Evolutionary conservation across 257 asterid genomes (phyloP).

Genomic region (Jacaranda copaia): DNA sequence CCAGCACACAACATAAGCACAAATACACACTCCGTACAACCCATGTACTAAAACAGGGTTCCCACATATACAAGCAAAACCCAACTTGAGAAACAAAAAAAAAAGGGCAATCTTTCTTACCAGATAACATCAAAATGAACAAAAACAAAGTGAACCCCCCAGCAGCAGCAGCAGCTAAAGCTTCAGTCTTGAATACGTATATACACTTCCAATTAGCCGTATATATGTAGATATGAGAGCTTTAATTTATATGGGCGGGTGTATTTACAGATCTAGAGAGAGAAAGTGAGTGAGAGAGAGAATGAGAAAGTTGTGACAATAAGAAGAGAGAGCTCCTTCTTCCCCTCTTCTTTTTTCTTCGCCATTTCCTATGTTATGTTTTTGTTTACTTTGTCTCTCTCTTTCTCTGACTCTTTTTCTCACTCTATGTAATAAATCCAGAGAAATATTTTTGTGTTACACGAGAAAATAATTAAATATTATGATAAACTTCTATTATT

Average conservation of each 20-base stretch:
- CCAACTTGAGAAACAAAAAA: slow-evolving; percentile 11
- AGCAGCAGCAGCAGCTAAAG: slow-evolving; percentile 43
- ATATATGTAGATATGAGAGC: background rate
- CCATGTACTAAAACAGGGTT: background rate
- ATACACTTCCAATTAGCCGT: slow-evolving; percentile 4
- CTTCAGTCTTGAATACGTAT: slow-evolving; percentile 37
- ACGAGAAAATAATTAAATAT: slow-evolving; percentile 28
- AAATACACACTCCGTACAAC: slow-evolving; percentile 14
- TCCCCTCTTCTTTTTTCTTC: slow-evolving; percentile 52
- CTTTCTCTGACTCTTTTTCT: slow-evolving; percentile 1
- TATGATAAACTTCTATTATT: slow-evolving; percentile 30
- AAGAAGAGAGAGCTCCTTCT: slow-evolving; percentile 48
- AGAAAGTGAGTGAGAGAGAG: slow-evolving; percentile 46
- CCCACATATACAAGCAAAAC: slow-evolving; percentile 15
- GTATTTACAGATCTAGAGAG: slow-evolving; percentile 70
- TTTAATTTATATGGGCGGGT: slow-evolving; percentile 28
- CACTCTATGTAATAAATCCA: slow-evolving; percentile 34
- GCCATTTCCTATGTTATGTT: slow-evolving; percentile 78
- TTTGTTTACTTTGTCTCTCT: slow-evolving; percentile 42
- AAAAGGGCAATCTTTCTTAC: slow-evolving; percentile 37
- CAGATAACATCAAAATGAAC: slow-evolving; percentile 39
- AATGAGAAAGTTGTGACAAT: slow-evolving; percentile 42
- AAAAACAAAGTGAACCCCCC: slow-evolving; percentile 30
- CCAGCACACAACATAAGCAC: slow-evolving; percentile 19
- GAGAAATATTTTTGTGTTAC: slow-evolving; percentile 27